A percentile compares a stretch with the other conserved stretches of the same genome.
These are phyloP conservation scores for Nannizzia gypsea DNA, from an alignment of 2,329 filamentous ascomycete species.

Conservation along the genomic window DNA sequence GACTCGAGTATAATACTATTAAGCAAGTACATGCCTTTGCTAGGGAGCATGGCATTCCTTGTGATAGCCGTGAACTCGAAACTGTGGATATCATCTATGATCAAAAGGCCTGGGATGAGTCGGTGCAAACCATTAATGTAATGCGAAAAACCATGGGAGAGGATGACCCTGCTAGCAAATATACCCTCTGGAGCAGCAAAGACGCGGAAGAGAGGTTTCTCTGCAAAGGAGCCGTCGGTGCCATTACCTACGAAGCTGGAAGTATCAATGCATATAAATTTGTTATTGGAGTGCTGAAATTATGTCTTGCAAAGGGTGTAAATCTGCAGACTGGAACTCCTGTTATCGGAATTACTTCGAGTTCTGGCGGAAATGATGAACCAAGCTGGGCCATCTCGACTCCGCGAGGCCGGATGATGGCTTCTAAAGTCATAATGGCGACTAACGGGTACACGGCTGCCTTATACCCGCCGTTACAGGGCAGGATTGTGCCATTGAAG, in stretches of 20 bases:
- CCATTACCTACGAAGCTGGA: slow-evolving; percentile 37
- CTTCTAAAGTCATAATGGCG: slow-evolving; percentile 39
- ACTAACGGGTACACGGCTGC: slow-evolving; percentile 44
- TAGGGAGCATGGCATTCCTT: slow-evolving; percentile 35
- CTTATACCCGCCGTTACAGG: slow-evolving; percentile 35
- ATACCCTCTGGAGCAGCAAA: slow-evolving; percentile 34
- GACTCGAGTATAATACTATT: slow-evolving; percentile 44
- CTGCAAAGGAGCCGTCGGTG: slow-evolving; percentile 35
- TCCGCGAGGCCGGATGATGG: slow-evolving; percentile 31
- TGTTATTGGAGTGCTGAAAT: slow-evolving; percentile 35
- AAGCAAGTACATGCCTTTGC: slow-evolving; percentile 46
- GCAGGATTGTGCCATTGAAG: slow-evolving; percentile 39
- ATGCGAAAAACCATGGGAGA: slow-evolving; percentile 36
- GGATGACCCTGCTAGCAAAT: slow-evolving; percentile 34
- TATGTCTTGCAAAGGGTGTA: slow-evolving; percentile 27
- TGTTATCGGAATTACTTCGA: slow-evolving; percentile 16
- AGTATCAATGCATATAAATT: slow-evolving; percentile 33
- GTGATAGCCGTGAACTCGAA: slow-evolving; percentile 41
- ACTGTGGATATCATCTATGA: slow-evolving; percentile 52
- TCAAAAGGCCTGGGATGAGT: slow-evolving; percentile 29
- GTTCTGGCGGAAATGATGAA: not conserved
- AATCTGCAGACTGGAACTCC: slow-evolving; percentile 25
- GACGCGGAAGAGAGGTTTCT: slow-evolving; percentile 35
- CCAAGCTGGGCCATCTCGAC: slow-evolving; percentile 27
- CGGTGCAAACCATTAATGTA: slow-evolving; percentile 30